Base-by-base conservation (phyloP, 495 filamentous ascomycete genomes). In the Parachaetomium inaequale region DNA sequence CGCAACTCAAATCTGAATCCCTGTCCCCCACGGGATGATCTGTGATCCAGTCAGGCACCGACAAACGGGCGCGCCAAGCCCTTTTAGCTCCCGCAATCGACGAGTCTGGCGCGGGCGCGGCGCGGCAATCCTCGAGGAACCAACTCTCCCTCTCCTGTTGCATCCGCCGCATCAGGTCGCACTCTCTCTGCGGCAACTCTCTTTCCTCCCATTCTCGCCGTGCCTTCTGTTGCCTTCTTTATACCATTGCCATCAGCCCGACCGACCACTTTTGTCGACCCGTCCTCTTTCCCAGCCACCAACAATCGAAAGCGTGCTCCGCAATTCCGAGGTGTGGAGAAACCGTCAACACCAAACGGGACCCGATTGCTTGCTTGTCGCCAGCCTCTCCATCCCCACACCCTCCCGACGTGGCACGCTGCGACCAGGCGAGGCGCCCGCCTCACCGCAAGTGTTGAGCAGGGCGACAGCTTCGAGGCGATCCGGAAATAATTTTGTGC, bases 341-440 rank as follows among this genome's bases (percentile, higher is more conserved):
- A 12, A 10, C 32, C 51, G 23, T 34, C 57, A 56, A 38, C 47
- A 50, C 46, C 55, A 29, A 45, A 26, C 29, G 23, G 26, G 31
- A 55, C 42, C 53, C 49, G 4, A 49, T 49, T 49, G 45, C 45
- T 49, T 25, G 31, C n/a, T 57, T 36, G 36, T 55, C 21, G 32
- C 52, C 43, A 50, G 28, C 63, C 52, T 52, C 58, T 21, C 38
- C 53, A 28, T 38, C 15, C 49, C 55, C 59, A 62, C 63, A 46
- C 25, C 59, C 42, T 21, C 45, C 45, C 45, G 58, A 65, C 66
- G 63, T 65, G 63, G 63, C 59, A 60, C 38, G n/a, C 59, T 38
- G 43, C 21, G 19, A 50, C 56, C n/a, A 38, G 43, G 56, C 56
- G 32, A 59, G 56, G 31, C 56, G 31, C 15, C 17, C 21, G 56